A percentile compares a stretch with the other conserved stretches of the same genome.
Evolutionary conservation across 2,329 filamentous ascomycete genomes (phyloP).

Genomic region (Colletotrichum nymphaeae): DNA sequence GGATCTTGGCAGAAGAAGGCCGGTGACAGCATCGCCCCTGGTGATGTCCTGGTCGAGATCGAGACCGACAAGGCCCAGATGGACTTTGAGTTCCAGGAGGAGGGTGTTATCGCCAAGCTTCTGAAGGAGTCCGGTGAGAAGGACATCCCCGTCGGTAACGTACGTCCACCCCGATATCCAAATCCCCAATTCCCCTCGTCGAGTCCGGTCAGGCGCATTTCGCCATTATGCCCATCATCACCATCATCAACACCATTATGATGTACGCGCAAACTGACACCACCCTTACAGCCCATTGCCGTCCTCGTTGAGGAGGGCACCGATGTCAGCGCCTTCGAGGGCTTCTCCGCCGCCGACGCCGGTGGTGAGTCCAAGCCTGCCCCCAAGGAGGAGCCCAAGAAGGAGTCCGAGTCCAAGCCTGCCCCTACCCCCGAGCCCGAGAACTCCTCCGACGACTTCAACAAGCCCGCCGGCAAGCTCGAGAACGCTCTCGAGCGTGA

Average conservation of each 20-base stretch:
- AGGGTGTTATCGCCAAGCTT: conserved; percentile 94
- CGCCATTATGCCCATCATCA: background rate
- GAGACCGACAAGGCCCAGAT: conserved; percentile 99
- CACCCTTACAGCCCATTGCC: conserved; percentile 82
- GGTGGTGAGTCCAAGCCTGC: conserved; percentile 80
- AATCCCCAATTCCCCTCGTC: conserved; percentile 8
- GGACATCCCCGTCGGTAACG: conserved; percentile 92
- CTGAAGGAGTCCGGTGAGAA: conserved; percentile 93
- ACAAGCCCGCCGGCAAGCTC: conserved; percentile 83
- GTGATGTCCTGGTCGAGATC: conserved; percentile 97
- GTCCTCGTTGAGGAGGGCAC: conserved; percentile 92
- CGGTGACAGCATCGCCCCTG: conserved; percentile 87
- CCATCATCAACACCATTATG: conserved; percentile 20
- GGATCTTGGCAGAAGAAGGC: conserved; percentile 98
- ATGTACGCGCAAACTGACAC: conserved; percentile 16
- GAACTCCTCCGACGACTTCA: conserved; percentile 47
- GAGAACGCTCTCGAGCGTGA: conserved; percentile 87
- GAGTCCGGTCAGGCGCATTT: conserved; percentile 9
- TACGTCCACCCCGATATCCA: conserved; percentile 62
- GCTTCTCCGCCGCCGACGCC: conserved; percentile 89
- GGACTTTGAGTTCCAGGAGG: conserved; percentile 99
- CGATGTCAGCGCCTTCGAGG: conserved; percentile 89
- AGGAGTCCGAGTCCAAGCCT: conserved; percentile 71
- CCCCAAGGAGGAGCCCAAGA: conserved; percentile 74
- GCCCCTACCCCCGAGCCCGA: conserved; percentile 65